Percentiles rank a stretch among this genome's conserved stretches.
Conservation (phyloP, 495 filamentous ascomycete genomes). For the Penicillium crystallinum region DNA sequence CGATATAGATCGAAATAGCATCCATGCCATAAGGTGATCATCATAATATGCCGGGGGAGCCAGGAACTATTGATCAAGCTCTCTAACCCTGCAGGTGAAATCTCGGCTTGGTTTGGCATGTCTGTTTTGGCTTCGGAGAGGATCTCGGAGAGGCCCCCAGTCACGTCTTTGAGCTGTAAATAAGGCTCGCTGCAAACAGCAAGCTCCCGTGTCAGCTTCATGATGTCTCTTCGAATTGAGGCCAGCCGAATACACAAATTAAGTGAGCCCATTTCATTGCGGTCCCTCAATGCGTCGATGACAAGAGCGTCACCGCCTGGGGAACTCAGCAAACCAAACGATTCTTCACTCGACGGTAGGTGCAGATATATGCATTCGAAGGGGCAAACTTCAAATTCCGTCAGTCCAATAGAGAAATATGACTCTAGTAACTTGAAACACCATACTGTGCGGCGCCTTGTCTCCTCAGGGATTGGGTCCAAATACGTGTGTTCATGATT, state of each 20-base stretch:
- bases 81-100: neutral
- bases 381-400: constrained; percentile 16
- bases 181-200: constrained; percentile 11
- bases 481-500: constrained; percentile 18
- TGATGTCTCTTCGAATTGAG: constrained; percentile 12
- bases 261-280: neutral
- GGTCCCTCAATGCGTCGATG: neutral
- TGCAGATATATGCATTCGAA: constrained; percentile 17
- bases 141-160: neutral
- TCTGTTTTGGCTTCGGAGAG: neutral
- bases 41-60: constrained; percentile 10
- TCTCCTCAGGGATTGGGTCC: constrained; percentile 16
- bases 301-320: neutral
- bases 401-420: constrained; percentile 16
- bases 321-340: neutral
- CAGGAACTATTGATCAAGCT: neutral
- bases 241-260: constrained; percentile 10
- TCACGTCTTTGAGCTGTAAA: constrained; percentile 1
- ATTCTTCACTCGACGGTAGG: constrained; percentile 13
- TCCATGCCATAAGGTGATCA: constrained; percentile 16
- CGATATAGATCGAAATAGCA: constrained; percentile 19
- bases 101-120: neutral
- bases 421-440: constrained; percentile 13
- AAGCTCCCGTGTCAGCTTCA: constrained; percentile 13
- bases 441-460: constrained; percentile 18